Conservation (phyloP, 371 early-diverging fungal genomes). For the Coemansia sp. region DNA sequence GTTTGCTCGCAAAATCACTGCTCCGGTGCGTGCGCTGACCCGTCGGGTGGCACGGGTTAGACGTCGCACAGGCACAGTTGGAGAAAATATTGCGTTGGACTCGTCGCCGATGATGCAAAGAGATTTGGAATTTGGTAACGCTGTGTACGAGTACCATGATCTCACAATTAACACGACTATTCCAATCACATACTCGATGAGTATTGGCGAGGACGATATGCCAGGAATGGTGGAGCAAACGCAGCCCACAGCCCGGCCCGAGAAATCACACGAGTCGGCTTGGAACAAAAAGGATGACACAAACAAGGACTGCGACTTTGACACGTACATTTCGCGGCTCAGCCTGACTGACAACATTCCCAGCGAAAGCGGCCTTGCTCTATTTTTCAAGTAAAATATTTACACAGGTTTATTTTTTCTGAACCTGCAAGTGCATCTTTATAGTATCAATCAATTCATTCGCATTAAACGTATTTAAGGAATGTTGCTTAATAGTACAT, state of each 20-base stretch:
- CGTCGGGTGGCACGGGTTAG: neutral
- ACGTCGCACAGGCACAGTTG: neutral
- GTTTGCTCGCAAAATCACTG: neutral
- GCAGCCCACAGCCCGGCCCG: neutral
- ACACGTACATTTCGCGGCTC: conserved; percentile 1
- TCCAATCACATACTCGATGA: conserved; percentile 1
- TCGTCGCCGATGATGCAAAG: no score
- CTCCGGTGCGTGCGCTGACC: conserved; percentile 5
- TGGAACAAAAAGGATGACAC: neutral
- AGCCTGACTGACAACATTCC: neutral
- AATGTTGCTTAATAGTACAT: no score
- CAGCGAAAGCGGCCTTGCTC: conserved; percentile 2
- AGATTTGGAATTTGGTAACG: neutral
- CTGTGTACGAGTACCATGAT: neutral
- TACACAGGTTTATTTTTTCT: neutral
- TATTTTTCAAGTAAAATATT: neutral
- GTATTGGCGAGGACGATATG: neutral
- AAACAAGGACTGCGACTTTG: neutral
- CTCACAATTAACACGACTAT: neutral
- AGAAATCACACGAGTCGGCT: no score
- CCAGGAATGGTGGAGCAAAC: neutral
- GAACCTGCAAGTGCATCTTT: neutral
- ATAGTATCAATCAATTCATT: neutral
- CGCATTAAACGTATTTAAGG: no score
- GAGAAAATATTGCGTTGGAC: neutral